These are phyloP conservation scores for Capsicum rhomboideum DNA, from an alignment of 257 asterid genomes.

Conservation along the genomic window DNA sequence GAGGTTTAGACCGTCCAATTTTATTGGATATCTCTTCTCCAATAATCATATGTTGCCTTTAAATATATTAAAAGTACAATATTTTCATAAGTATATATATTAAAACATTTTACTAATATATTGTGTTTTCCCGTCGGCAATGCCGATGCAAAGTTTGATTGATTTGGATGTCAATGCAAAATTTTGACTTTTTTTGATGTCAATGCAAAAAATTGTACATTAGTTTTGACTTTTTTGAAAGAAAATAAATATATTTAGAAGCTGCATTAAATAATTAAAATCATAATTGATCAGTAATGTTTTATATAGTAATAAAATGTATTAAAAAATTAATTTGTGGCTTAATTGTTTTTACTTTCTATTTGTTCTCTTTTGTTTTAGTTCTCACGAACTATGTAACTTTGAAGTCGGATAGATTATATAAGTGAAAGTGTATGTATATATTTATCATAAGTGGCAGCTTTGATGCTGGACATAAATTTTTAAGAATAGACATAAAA, in stretches of 20 bases:
- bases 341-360: not conserved
- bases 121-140: no score
- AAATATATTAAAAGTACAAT: no score
- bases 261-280: not conserved
- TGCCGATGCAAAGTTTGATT: no score
- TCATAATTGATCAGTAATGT: not conserved
- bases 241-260: not conserved
- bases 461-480: no score
- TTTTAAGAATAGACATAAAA: no score
- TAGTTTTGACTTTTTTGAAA: not conserved
- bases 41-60: not conserved
- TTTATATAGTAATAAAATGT: not conserved
- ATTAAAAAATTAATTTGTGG: not conserved
- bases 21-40: not conserved
- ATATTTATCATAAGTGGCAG: no score
- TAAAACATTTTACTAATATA: no score
- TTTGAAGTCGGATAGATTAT: not conserved
- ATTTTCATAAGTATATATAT: no score
- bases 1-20: not conserved
- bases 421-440: no score
- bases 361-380: no score
- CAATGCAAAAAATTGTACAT: not conserved
- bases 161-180: not conserved
- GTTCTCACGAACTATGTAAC: not conserved
- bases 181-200: not conserved